phyloP scores from a whole-genome alignment of 2,329 filamentous ascomycete genomes.

The Thelonectria discophora region DNA sequence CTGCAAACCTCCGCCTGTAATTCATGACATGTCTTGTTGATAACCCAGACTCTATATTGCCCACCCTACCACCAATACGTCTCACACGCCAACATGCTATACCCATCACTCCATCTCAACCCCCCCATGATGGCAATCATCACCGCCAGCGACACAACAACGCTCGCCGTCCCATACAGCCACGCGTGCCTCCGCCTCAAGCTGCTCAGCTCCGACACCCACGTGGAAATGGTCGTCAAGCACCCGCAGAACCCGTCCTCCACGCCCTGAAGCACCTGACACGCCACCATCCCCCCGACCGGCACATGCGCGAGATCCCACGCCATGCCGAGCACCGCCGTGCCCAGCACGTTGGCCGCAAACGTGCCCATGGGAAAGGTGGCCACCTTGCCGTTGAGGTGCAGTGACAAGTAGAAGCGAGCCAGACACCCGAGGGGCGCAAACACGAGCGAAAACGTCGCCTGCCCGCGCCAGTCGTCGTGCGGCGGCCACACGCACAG shows the following conservation, averaged over 20 bases:
- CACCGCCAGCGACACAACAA: constrained; percentile 64
- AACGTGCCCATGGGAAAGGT: constrained; percentile 90
- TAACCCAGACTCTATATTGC: too few species aligned
- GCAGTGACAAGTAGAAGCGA: constrained; percentile 76
- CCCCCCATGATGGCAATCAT: constrained; percentile 79
- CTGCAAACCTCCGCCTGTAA: too few species aligned
- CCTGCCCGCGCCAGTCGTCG: constrained; percentile 78
- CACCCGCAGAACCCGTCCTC: constrained; percentile 75
- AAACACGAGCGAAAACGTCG: constrained; percentile 81
- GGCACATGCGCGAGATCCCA: constrained; percentile 80
- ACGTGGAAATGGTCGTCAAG: constrained; percentile 73
- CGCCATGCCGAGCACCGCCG: constrained; percentile 75
- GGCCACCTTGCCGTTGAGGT: constrained; percentile 72
- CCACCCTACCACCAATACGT: constrained; percentile 4
- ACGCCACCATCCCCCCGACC: constrained; percentile 65
- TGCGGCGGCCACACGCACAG: constrained; percentile 77
- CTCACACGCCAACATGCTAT: constrained; percentile 45
- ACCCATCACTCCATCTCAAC: constrained; percentile 73
- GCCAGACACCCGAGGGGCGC: constrained; percentile 80
- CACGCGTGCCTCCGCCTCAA: constrained; percentile 68
- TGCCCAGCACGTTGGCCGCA: constrained; percentile 80
- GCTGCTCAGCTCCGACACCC: constrained; percentile 68
- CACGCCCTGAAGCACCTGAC: constrained; percentile 72
- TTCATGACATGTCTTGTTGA: too few species aligned
- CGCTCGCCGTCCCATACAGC: constrained; percentile 70